Evolutionary conservation across 148 eudicot species (phyloP).

Genomic region (Vaccinium corymbosum): DNA sequence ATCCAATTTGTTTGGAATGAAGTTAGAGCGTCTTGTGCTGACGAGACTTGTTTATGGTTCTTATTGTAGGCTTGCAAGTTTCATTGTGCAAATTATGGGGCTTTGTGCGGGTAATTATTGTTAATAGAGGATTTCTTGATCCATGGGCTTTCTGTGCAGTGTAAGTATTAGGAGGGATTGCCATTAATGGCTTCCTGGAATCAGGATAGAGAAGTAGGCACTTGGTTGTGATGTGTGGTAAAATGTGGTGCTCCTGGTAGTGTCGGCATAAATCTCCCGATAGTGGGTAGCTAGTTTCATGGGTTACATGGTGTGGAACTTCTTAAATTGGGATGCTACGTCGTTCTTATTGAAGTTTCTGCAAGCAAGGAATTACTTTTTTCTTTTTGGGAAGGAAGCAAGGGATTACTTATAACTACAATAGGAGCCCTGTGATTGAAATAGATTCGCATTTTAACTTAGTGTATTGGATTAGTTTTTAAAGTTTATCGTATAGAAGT

Average conservation of each 20-base stretch:
- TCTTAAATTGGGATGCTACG: background rate
- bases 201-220: background rate
- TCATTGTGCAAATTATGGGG: background rate
- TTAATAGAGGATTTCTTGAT: background rate
- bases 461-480: background rate
- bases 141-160: background rate
- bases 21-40: background rate
- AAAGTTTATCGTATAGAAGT: background rate
- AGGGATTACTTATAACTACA: background rate
- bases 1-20: background rate
- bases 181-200: background rate
- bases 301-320: background rate
- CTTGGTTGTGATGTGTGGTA: background rate
- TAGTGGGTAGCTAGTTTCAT: background rate
- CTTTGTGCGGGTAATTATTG: background rate
- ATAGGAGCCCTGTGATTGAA: background rate
- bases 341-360: background rate
- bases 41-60: background rate
- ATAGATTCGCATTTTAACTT: background rate
- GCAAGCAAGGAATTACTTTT: background rate
- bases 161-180: background rate
- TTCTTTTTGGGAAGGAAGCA: no score
- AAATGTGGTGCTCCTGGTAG: background rate
- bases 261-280: background rate
- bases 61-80: background rate